phyloP scores from a whole-genome alignment of 2,329 filamentous ascomycete species.

The Cladosporium sp. region DNA sequence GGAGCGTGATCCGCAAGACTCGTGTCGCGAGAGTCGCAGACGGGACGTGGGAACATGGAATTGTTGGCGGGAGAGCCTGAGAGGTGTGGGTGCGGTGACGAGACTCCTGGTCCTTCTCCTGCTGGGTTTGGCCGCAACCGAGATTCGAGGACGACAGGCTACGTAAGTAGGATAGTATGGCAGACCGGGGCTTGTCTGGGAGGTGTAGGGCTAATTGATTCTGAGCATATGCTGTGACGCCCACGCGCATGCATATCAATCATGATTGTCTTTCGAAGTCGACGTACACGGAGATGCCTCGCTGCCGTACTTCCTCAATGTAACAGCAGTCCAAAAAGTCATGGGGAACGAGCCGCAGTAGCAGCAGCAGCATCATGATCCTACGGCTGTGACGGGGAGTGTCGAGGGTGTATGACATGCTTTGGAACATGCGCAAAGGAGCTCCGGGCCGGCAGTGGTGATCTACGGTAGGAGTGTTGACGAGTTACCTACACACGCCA shows the following conservation, averaged over 20 bases:
- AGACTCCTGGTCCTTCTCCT: not conserved
- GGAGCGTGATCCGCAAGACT: not conserved
- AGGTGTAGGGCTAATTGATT: not conserved
- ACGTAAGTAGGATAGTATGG: not conserved
- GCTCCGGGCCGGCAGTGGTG: not conserved
- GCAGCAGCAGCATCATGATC: too few relatives aligned
- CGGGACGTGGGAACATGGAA: too few relatives aligned
- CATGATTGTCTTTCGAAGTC: too few relatives aligned
- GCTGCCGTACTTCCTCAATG: too few relatives aligned
- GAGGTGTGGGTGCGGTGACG: not conserved
- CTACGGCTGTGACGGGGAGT: not conserved
- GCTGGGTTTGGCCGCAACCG: conserved; percentile 2
- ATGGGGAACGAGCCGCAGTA: too few relatives aligned
- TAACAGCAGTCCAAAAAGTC: too few relatives aligned
- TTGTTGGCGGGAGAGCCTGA: not conserved
- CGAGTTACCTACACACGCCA: too few relatives aligned
- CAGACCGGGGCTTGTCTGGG: not conserved
- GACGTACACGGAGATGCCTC: too few relatives aligned
- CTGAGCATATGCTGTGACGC: not conserved
- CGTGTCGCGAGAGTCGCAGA: not conserved
- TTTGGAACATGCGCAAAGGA: not conserved
- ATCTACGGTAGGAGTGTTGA: not conserved
- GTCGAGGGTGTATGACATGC: not conserved
- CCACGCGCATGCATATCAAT: not conserved
- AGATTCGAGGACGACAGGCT: conserved; percentile 1